These are phyloP conservation scores for Prunus fruticosa DNA, from an alignment of 306 rosid species.

Conservation along the genomic window DNA sequence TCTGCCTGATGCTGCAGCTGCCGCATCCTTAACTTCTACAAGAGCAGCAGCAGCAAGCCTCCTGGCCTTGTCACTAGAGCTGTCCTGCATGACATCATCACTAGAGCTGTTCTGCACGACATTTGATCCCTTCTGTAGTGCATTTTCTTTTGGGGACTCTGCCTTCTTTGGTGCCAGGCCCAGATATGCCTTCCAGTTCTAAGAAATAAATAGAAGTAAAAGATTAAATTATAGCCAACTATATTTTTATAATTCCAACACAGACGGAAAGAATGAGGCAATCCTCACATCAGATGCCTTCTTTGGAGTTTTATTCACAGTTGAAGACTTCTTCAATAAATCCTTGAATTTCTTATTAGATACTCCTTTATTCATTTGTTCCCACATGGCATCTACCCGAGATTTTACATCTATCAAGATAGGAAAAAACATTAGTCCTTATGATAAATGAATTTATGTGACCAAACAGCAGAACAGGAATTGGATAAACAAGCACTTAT, in stretches of 20 bases:
- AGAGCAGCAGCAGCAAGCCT: slow-evolving; percentile 89
- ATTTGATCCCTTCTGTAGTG: slow-evolving; percentile 33
- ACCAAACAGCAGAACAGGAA: not conserved
- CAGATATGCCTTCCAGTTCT: slow-evolving; percentile 82
- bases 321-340: slow-evolving; percentile 48
- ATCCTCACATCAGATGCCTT: slow-evolving; percentile 68
- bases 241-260: not conserved
- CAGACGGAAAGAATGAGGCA: slow-evolving; percentile 7
- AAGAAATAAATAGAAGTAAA: slow-evolving; percentile 18
- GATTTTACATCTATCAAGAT: slow-evolving; percentile 57
- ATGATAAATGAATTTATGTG: slow-evolving; percentile 13
- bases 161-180: slow-evolving; percentile 65
- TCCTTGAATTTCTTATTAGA: slow-evolving; percentile 46
- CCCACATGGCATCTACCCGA: slow-evolving; percentile 88
- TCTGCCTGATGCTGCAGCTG: slow-evolving; percentile 46
- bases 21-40: slow-evolving; percentile 50
- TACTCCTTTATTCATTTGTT: slow-evolving; percentile 87
- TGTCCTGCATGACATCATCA: slow-evolving; percentile 53
- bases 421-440: slow-evolving; percentile 20
- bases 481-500: slow-evolving; percentile 8
- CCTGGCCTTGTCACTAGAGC: slow-evolving; percentile 62
- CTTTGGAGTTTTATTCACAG: slow-evolving; percentile 44
- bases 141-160: slow-evolving; percentile 35
- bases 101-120: slow-evolving; percentile 33
- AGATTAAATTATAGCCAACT: slow-evolving; percentile 24